Base-by-base conservation (phyloP, 2,329 filamentous ascomycete species). In the Penicillium sp. region DNA sequence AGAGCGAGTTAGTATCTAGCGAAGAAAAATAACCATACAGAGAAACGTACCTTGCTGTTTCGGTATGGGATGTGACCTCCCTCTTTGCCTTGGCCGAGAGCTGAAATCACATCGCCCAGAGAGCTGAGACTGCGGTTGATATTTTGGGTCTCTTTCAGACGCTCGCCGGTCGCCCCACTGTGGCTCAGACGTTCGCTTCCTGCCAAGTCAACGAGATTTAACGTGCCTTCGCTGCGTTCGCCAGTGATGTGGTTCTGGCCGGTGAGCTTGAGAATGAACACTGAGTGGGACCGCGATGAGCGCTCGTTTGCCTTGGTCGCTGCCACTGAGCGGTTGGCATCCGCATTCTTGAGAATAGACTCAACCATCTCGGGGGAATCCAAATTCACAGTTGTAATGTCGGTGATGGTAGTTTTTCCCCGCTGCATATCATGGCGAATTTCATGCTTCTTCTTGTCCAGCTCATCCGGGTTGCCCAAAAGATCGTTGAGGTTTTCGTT, bases 221-320 rank as follows among this genome's bases (percentile, higher is more conserved):
- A 83, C 0, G 92, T 96, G 38, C 94, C 93, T 73, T 97, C 92
- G 66, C 90, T 95, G 16, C 85, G 86, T 74, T 97, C 91, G 12
- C 86, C 87, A 0, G 90, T 95, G 39, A 87, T 84, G 23, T 77
- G 77, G 65, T 95, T 96, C 46, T 80, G 76, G 6, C 86, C 86
- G 4, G 79, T 79, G 1, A 88, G 76, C 56, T 83, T 86, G 52
- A 99, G 82, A 54, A 97, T 96, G 70, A 99, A 97, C 47, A 99
- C 91, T 0, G 90, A 96, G 76, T 99, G 94, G 32, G 91, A 96
- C 47, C 95, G 88, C 12, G 91, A 96, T 0, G 91, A 96, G 45
- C 92, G 85, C 77, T 96, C 91, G 75, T 99, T 99, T 59, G 94
- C 91, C 70, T 95, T 97, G n/a, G 94, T 99, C 0, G 94, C 91